phyloP scores from a whole-genome alignment of 2,329 filamentous ascomycete genomes.

The Cucurbitaria berberidis region DNA sequence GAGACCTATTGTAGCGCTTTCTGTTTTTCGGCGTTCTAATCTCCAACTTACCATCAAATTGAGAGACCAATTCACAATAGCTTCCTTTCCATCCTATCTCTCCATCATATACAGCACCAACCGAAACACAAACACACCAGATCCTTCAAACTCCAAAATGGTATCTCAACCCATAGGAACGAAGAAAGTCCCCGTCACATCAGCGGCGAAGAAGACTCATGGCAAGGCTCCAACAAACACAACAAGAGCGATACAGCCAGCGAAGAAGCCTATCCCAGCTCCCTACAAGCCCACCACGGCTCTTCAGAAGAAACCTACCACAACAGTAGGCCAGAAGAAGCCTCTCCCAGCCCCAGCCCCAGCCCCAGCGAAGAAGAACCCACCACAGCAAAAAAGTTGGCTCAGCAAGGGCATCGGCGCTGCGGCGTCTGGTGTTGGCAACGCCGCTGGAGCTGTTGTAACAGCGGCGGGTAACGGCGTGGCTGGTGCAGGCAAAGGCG shows the following conservation, averaged over 20 bases:
- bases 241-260: background rate
- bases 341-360: constrained; percentile 7
- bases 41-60: background rate
- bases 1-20: constrained; percentile 4
- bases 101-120: background rate
- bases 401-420: constrained; percentile 42
- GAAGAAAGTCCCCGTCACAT: constrained; percentile 27
- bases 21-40: background rate
- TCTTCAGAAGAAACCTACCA: constrained; percentile 24
- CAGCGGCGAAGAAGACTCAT: constrained; percentile 23
- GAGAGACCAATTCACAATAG: too few species aligned
- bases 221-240: background rate
- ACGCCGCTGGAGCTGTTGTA: constrained; percentile 52
- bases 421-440: constrained; percentile 45
- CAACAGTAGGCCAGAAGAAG: constrained; percentile 18
- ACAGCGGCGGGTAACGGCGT: constrained; percentile 55
- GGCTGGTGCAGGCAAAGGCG: constrained; percentile 54
- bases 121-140: background rate
- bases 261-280: constrained; percentile 14
- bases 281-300: constrained; percentile 15
- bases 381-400: constrained; percentile 51
- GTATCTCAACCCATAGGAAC: constrained; percentile 36
- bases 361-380: constrained; percentile 12
- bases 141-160: constrained; percentile 19
- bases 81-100: too few species aligned